Conservation (phyloP, 75 land plant genomes). For the Cunninghamia lanceolata region DNA sequence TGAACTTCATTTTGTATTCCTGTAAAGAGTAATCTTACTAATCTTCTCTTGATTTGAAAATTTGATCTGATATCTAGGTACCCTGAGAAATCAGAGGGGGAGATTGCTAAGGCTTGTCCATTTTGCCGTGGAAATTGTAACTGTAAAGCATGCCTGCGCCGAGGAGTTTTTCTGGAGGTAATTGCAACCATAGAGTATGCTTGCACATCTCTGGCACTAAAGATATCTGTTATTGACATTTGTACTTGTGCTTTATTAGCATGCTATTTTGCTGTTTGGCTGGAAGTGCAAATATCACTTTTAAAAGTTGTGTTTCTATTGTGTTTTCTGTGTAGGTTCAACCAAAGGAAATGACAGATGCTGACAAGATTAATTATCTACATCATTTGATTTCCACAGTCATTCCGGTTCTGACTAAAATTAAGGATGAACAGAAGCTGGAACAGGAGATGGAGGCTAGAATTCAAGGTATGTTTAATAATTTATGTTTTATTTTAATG, state of each 20-base stretch:
- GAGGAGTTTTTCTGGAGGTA: constrained; percentile 23
- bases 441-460: constrained; percentile 47
- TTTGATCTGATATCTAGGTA: constrained; percentile 29
- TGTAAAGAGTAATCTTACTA: not conserved
- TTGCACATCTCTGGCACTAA: constrained; percentile 22
- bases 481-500: not conserved
- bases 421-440: constrained; percentile 35
- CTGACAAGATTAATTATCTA: constrained; percentile 18
- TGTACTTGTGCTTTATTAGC: not conserved
- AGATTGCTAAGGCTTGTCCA: constrained; percentile 2
- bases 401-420: constrained; percentile 41
- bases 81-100: not conserved
- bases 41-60: not conserved
- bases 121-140: not conserved
- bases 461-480: constrained; percentile 23
- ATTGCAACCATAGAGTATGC: not conserved
- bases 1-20: not conserved
- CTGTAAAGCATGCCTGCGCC: constrained; percentile 8
- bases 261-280: not conserved
- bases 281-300: not conserved
- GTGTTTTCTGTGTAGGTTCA: constrained; percentile 23
- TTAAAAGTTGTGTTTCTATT: not conserved
- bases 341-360: not conserved
- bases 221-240: not conserved
- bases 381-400: constrained; percentile 40